These are phyloP conservation scores for Orbilia oligospora DNA, from an alignment of 2,329 filamentous ascomycete species.

Conservation along the genomic window DNA sequence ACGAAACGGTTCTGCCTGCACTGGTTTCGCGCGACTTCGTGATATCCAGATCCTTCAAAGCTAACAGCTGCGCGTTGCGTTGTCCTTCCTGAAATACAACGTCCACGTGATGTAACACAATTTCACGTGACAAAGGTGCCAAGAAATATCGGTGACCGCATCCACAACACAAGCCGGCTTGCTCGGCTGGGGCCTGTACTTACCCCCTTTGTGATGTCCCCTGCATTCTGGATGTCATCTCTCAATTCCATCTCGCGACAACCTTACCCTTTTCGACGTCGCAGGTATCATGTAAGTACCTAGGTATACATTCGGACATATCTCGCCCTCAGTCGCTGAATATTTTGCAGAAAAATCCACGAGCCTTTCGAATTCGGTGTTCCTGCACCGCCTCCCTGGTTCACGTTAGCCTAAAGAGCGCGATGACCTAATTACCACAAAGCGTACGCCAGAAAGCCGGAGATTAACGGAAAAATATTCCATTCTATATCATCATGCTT, in stretches of 20 bases:
- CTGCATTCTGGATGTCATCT: slow-evolving; percentile 35
- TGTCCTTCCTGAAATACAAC: neutral
- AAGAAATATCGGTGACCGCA: neutral
- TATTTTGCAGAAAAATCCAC: slow-evolving; percentile 17
- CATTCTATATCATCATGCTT: slow-evolving; percentile 54
- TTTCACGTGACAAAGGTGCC: neutral
- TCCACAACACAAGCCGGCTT: slow-evolving; percentile 5
- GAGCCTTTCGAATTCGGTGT: slow-evolving; percentile 1
- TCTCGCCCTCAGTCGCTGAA: slow-evolving; percentile 26
- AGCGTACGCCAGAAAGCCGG: slow-evolving; percentile 26
- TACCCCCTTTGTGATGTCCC: slow-evolving; percentile 21
- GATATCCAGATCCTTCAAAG: neutral
- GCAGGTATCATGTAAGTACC: slow-evolving; percentile 2
- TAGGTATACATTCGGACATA: slow-evolving; percentile 7
- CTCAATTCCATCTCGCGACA: slow-evolving; percentile 38
- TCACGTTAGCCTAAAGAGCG: slow-evolving; percentile 24
- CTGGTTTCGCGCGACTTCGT: no score
- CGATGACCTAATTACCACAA: slow-evolving; percentile 42
- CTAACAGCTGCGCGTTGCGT: neutral
- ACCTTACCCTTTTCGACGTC: slow-evolving; percentile 9
- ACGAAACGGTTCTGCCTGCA: no score
- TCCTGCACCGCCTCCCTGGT: slow-evolving; percentile 31
- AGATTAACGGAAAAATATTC: slow-evolving; percentile 49
- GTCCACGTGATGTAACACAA: neutral
- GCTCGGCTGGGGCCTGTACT: neutral